phyloP scores from a whole-genome alignment of 2,329 filamentous ascomycete species.

The Aspergillus vadensis region DNA sequence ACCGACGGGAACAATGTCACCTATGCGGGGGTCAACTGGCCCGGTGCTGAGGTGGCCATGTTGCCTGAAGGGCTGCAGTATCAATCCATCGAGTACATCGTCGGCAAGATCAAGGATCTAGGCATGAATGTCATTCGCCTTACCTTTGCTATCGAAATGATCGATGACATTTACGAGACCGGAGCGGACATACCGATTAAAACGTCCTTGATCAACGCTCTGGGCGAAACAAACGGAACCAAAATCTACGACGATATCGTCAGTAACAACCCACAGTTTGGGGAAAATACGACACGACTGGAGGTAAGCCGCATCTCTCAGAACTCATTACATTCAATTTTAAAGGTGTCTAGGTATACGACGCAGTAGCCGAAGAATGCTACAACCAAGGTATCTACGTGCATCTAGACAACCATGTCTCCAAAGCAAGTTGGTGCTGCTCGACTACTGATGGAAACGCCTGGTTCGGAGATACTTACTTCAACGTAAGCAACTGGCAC shows the following conservation, averaged over 20 bases:
- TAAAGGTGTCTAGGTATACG: slow-evolving; percentile 50
- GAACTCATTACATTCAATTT: neutral
- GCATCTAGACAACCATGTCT: slow-evolving; percentile 65
- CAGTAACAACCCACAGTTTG: slow-evolving; percentile 40
- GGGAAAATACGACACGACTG: slow-evolving; percentile 39
- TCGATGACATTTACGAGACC: slow-evolving; percentile 47
- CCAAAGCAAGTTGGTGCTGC: slow-evolving; percentile 62
- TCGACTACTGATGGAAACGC: slow-evolving; percentile 57
- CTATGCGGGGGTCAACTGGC: slow-evolving; percentile 37
- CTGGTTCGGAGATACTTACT: slow-evolving; percentile 65
- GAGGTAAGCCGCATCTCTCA: neutral
- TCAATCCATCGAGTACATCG: slow-evolving; percentile 28
- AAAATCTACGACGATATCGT: slow-evolving; percentile 42
- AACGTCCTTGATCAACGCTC: slow-evolving; percentile 42
- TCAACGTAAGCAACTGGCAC: slow-evolving; percentile 61
- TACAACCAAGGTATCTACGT: slow-evolving; percentile 59
- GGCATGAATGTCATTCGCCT: slow-evolving; percentile 39
- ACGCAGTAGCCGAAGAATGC: slow-evolving; percentile 63
- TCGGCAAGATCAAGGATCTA: slow-evolving; percentile 32
- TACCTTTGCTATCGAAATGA: slow-evolving; percentile 47
- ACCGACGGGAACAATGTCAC: slow-evolving; percentile 33
- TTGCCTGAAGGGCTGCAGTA: slow-evolving; percentile 37
- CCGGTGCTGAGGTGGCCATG: slow-evolving; percentile 36
- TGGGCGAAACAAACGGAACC: slow-evolving; percentile 45
- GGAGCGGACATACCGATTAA: slow-evolving; percentile 43